Evolutionary conservation across 495 filamentous ascomycete genomes (phyloP).

Genomic region (Neurospora sp.): DNA sequence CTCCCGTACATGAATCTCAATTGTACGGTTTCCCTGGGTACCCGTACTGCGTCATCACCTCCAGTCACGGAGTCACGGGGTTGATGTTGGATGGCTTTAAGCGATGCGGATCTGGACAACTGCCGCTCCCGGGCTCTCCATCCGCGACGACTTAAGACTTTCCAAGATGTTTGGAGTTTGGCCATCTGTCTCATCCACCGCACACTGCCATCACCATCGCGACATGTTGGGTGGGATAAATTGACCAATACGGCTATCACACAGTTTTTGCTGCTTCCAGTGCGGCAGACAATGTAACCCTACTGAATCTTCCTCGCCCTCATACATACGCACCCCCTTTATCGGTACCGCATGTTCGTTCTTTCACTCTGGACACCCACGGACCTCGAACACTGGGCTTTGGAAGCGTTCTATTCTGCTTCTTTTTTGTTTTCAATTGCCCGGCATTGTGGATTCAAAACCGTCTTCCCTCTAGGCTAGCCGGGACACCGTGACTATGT

Average conservation of each 20-base stretch:
- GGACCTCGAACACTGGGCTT: neutral
- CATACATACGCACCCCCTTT: neutral
- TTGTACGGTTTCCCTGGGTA: neutral
- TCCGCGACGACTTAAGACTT: neutral
- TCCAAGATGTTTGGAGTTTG: neutral
- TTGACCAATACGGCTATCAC: neutral
- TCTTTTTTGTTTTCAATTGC: neutral
- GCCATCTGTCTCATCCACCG: neutral
- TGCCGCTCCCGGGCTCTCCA: neutral
- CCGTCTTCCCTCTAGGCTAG: neutral
- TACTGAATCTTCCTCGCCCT: neutral
- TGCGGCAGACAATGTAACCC: neutral
- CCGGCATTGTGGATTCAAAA: neutral
- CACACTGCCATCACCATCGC: neutral
- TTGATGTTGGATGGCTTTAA: neutral
- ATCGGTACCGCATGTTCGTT: neutral
- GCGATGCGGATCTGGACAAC: neutral
- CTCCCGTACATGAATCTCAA: neutral
- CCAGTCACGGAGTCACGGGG: neutral
- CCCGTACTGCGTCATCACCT: neutral
- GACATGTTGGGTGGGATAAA: neutral
- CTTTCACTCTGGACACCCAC: neutral
- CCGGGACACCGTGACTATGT: neutral
- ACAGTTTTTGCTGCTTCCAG: neutral
- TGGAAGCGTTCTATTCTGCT: neutral